Conservation (phyloP, 306 rosid species). For the Sechiopsis laciniata region DNA sequence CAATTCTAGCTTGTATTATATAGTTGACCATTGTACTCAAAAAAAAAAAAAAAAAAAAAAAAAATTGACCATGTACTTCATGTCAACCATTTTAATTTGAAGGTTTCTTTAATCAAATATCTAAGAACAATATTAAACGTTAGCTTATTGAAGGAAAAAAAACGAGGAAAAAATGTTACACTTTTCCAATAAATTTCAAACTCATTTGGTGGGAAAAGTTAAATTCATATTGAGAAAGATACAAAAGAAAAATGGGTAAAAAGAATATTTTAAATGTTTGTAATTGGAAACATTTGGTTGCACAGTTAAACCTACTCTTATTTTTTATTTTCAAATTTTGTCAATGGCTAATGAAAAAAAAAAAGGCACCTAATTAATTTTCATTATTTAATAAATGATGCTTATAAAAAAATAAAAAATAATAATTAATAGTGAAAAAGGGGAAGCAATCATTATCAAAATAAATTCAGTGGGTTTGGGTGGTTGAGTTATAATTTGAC, state of each 20-base stretch:
- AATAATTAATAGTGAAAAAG: neutral
- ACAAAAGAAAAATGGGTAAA: neutral
- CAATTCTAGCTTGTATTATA: neutral
- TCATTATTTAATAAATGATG: neutral
- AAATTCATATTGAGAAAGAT: neutral
- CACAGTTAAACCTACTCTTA: constrained; percentile 6
- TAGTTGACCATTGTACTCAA: too few species aligned
- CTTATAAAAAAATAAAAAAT: neutral
- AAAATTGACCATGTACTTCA: neutral
- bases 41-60: too few species aligned
- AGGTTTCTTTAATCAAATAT: constrained; percentile 1
- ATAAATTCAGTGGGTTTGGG: neutral
- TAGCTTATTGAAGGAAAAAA: neutral
- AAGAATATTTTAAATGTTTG: neutral
- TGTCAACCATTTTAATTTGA: neutral
- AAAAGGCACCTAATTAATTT: neutral
- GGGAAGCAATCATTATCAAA: neutral
- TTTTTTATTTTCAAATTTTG: neutral
- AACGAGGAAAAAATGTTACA: neutral
- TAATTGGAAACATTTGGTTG: neutral
- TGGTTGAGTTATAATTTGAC: neutral
- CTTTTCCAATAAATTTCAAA: neutral
- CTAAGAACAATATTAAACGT: neutral
- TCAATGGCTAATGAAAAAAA: constrained; percentile 13
- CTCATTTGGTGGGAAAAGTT: constrained; percentile 3